These are phyloP conservation scores for Monascus ruber DNA, from an alignment of 2,329 filamentous ascomycete species.

Conservation along the genomic window DNA sequence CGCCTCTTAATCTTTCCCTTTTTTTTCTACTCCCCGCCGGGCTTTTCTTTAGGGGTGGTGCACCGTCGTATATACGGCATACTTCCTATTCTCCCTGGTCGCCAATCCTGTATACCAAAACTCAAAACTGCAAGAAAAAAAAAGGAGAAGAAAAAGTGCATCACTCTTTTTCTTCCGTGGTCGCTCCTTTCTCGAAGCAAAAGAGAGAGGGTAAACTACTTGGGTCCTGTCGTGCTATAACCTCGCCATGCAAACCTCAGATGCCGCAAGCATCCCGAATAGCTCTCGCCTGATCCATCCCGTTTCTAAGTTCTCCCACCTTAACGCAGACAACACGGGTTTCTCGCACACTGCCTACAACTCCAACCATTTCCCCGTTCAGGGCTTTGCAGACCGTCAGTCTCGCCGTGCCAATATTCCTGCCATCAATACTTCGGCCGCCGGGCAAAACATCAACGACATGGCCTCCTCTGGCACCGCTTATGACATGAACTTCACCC, in stretches of 20 bases:
- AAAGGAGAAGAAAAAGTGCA: too few relatives aligned
- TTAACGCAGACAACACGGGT: conserved; percentile 60
- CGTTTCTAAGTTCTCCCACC: conserved; percentile 68
- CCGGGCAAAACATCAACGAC: conserved; percentile 52
- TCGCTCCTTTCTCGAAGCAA: neutral
- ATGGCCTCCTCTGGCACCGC: conserved; percentile 78
- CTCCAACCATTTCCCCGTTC: conserved; percentile 60
- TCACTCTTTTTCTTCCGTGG: too few relatives aligned
- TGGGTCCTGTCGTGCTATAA: conserved; percentile 9
- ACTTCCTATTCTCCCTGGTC: too few relatives aligned
- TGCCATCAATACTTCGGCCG: conserved; percentile 74
- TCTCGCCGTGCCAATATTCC: conserved; percentile 74
- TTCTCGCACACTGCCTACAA: conserved; percentile 89
- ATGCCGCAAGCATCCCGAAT: conserved; percentile 53
- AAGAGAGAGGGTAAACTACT: neutral
- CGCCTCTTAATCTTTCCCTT: too few relatives aligned
- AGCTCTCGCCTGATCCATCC: conserved; percentile 54
- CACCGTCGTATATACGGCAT: too few relatives aligned
- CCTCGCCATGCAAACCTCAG: conserved; percentile 77
- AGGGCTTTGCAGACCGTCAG: conserved; percentile 77
- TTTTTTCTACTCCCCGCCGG: too few relatives aligned
- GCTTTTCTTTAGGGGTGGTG: too few relatives aligned
- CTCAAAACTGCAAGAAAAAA: too few relatives aligned
- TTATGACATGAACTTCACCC: conserved; percentile 98
- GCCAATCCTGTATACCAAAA: too few relatives aligned